phyloP scores from a whole-genome alignment of 305 asterid species.

The Euphrasia arctica region DNA sequence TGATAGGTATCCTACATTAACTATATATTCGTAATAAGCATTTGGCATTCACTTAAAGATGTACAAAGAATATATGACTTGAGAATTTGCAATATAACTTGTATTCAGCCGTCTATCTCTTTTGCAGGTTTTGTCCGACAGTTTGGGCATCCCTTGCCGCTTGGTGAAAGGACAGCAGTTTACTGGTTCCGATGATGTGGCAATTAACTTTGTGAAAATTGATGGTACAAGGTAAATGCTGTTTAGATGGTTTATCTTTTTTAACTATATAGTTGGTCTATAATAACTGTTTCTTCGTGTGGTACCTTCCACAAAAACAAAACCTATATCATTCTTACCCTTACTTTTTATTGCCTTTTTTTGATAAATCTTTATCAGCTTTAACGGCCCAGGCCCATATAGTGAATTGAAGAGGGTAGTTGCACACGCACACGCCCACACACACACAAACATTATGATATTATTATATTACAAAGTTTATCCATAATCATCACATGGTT shows the following conservation, averaged over 20 bases:
- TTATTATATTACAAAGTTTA: background rate
- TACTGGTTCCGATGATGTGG: constrained; percentile 89
- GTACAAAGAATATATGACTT: constrained; percentile 2
- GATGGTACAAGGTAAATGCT: constrained; percentile 60
- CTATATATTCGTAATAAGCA: constrained; percentile 3
- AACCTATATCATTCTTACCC: too few relatives aligned
- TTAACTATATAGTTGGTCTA: too few relatives aligned
- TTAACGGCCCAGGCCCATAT: background rate
- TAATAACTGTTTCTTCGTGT: too few relatives aligned
- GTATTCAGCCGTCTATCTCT: constrained; percentile 25
- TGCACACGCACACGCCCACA: too few relatives aligned
- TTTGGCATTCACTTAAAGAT: constrained; percentile 1
- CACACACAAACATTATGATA: background rate
- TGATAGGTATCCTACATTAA: background rate
- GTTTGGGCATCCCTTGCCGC: constrained; percentile 80
- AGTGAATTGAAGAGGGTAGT: background rate
- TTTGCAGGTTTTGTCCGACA: constrained; percentile 91
- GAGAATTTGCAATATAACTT: constrained; percentile 10
- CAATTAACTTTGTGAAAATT: constrained; percentile 75
- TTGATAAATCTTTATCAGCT: background rate
- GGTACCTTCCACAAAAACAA: too few relatives aligned
- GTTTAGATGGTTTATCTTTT: too few relatives aligned
- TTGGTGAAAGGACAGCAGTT: constrained; percentile 85
- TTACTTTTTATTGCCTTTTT: too few relatives aligned
- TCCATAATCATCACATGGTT: background rate